Evolutionary conservation across 2,329 filamentous ascomycete species (phyloP).

Genomic region (Phyllosticta citriasiana): DNA sequence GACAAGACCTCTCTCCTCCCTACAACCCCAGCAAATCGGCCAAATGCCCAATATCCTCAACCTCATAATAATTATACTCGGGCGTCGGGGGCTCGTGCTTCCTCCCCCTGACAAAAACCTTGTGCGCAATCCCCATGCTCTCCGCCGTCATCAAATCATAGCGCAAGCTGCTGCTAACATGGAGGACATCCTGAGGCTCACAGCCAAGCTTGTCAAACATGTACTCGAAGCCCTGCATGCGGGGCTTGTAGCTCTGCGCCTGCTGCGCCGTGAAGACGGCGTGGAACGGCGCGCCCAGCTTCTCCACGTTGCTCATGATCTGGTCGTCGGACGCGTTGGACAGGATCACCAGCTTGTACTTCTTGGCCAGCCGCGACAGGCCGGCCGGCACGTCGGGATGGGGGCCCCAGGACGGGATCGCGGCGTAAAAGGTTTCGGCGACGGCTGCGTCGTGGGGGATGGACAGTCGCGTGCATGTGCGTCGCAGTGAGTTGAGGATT

Average conservation of each 20-base stretch:
- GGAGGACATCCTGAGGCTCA: constrained; percentile 6
- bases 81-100: constrained; percentile 7
- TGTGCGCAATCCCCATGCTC: constrained; percentile 3
- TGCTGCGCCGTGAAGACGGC: constrained; percentile 8
- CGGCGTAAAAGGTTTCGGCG: constrained; percentile 3
- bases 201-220: constrained; percentile 8
- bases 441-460: background rate
- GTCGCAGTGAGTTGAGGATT: constrained; percentile 2
- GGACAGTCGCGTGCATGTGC: constrained; percentile 1
- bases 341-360: constrained; percentile 8
- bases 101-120: constrained; percentile 4
- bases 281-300: constrained; percentile 9
- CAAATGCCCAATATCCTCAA: constrained; percentile 3
- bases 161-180: constrained; percentile 5
- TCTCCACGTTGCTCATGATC: constrained; percentile 5
- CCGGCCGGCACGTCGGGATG: constrained; percentile 7
- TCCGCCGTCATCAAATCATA: constrained; percentile 10
- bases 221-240: constrained; percentile 8
- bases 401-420: constrained; percentile 8
- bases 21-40: constrained; percentile 3
- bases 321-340: constrained; percentile 9
- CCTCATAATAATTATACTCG: constrained; percentile 7
- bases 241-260: constrained; percentile 8
- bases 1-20: too few species aligned
- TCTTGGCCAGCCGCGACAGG: background rate